These are phyloP conservation scores for Bonia amplexicaulis DNA, from an alignment of 176 grass and related monocot genomes.

Conservation along the genomic window DNA sequence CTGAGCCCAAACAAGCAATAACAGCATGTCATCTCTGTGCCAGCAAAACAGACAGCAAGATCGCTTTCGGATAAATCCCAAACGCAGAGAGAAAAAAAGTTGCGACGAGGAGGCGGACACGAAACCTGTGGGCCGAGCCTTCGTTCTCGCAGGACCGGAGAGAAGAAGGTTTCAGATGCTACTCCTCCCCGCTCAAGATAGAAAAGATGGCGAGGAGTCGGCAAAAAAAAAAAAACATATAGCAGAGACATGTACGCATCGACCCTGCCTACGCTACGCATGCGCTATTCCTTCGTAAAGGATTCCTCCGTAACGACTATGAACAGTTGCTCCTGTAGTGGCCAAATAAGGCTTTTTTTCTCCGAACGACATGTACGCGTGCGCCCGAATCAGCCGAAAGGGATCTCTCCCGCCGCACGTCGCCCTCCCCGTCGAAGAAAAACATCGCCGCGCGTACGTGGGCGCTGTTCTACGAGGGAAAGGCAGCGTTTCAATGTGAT, in stretches of 20 bases:
- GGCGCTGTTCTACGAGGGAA: neutral
- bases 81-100: neutral
- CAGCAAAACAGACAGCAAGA: neutral
- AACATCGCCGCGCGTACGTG: neutral
- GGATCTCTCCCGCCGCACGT: neutral
- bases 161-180: neutral
- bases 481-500: neutral
- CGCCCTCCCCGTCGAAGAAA: constrained; percentile 1
- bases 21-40: neutral
- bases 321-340: no score
- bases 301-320: no score
- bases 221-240: neutral
- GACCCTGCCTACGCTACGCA: neutral
- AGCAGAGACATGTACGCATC: no score
- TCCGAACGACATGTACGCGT: neutral
- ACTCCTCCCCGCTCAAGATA: neutral
- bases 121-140: neutral
- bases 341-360: neutral
- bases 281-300: neutral
- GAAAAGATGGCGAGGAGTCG: neutral
- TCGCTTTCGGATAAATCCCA: neutral
- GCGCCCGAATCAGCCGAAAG: constrained; percentile 14
- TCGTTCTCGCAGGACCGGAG: neutral
- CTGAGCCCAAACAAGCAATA: neutral
- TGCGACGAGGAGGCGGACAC: neutral